Evolutionary conservation across 208 protist genomes (phyloP).

Genomic region (Wallacemonas sp.): DNA sequence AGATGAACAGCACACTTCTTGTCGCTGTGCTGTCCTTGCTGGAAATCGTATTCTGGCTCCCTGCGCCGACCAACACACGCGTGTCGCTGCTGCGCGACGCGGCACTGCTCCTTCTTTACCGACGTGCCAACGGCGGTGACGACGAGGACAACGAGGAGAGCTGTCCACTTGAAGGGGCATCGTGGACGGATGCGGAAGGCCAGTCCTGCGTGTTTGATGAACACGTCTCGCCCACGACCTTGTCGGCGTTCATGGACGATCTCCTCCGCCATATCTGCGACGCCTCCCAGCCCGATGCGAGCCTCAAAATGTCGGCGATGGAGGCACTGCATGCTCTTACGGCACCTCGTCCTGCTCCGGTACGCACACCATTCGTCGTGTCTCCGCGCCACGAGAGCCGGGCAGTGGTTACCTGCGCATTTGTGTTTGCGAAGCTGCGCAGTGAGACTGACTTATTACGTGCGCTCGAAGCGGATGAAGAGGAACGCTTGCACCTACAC

Average conservation of each 20-base stretch:
- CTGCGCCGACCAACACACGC: background rate
- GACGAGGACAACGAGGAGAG: background rate
- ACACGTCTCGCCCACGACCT: background rate
- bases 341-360: no score
- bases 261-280: background rate
- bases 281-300: background rate
- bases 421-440: background rate
- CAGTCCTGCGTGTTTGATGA: background rate
- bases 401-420: background rate
- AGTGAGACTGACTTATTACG: background rate
- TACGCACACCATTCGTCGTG: no score
- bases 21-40: slow-evolving; percentile 17
- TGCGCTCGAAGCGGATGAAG: background rate
- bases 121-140: background rate
- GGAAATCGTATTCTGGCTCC: background rate
- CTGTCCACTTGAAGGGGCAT: no score
- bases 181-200: no score
- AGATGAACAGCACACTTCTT: slow-evolving; percentile 16
- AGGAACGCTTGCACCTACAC: background rate
- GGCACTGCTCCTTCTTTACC: background rate
- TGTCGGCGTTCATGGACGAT: slow-evolving; percentile 1
- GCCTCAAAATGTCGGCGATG: background rate
- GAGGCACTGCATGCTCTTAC: no score
- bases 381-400: no score
- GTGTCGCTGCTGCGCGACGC: slow-evolving; percentile 19